phyloP scores from a whole-genome alignment of 108 stramenopile genomes.

The Seminavis robusta region DNA sequence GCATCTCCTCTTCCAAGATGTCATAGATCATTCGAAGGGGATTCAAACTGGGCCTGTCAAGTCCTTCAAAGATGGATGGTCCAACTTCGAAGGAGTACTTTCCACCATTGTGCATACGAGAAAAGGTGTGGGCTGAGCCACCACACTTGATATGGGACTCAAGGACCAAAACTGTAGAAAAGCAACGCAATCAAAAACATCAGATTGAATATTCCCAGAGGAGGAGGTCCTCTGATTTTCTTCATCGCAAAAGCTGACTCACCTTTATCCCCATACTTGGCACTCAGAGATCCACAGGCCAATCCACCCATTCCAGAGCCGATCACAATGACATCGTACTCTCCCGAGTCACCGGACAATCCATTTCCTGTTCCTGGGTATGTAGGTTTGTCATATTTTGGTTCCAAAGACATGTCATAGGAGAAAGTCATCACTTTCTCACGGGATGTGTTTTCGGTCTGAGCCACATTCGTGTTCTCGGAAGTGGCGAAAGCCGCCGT shows the following conservation, averaged over 20 bases:
- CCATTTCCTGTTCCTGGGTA: conserved; percentile 91
- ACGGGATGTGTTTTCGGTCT: conserved; percentile 82
- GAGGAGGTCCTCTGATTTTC: too few relatives aligned
- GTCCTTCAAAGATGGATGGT: conserved; percentile 85
- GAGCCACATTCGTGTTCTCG: conserved; percentile 70
- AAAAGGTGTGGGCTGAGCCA: conserved; percentile 85
- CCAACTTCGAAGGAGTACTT: conserved; percentile 90
- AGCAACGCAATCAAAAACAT: too few relatives aligned
- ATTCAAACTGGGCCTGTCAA: conserved; percentile 81
- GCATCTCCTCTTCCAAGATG: conserved; percentile 82
- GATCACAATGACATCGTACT: conserved; percentile 87
- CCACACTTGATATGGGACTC: conserved; percentile 89
- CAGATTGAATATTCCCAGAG: too few relatives aligned
- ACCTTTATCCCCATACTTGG: conserved; percentile 80
- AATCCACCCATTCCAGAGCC: conserved; percentile 89
- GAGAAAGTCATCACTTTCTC: conserved; percentile 88
- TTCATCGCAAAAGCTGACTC: too few relatives aligned
- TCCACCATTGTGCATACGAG: conserved; percentile 79
- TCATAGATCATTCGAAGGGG: conserved; percentile 90
- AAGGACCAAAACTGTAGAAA: conserved; percentile 71
- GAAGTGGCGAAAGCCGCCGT: conserved; percentile 1
- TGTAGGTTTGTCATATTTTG: conserved; percentile 85
- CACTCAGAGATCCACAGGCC: conserved; percentile 73
- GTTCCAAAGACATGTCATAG: conserved; percentile 87
- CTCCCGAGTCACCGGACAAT: conserved; percentile 68